Evolutionary conservation across 345 rosid species (phyloP), one percentile per base, ranked within the genome.

Genomic region (Eucalyptus cloeziana): DNA sequence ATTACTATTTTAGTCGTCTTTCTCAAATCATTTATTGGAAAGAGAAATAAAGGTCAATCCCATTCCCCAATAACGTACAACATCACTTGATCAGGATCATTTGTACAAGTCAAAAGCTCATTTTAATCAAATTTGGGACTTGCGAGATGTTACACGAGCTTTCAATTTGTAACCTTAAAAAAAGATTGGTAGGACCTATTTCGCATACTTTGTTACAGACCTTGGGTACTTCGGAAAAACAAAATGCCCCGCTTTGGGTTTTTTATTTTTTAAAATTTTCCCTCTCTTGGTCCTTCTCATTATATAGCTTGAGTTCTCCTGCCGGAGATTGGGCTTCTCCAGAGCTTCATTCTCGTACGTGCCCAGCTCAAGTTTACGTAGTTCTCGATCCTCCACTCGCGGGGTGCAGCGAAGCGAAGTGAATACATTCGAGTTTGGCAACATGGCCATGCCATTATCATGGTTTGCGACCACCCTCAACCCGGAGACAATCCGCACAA

Each of bases 361-460:
- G 45, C 27, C 21, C 67, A 49, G 56, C 45, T 86, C 64, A 50
- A 56, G 60, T 80, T 89, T 27, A 44, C 87, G 88, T 19, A 54
- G 37, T 86, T 86, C 45, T 87, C 43, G 81, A 76, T 67, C 86
- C 87, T 89, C 87, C 45, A 49, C 62, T 13, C 45, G n/a, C 87
- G 52, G 62, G 56, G 58, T 54, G 27, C 45, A 5, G 45, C 11
- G 27, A 37, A 71, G 81, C 6, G 45, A 69, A 56, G 56, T 8
- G 49, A 86, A 37, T 21, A 9, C 54, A 86, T 86, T 87, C 31
- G 62, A 43, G 43, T 33, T 52, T 86, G 58, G 87, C 89, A 89
- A 85, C 90, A 94, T 93, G 96, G 86, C 94, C 67, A 91, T 90
- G 52, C 88, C 92, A 22, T 47, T 91, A 16, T 67, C 91, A 22